Evolutionary conservation across 768 basidiomycete species (phyloP), one percentile per base, ranked within the genome.

Genomic region (Coprinopsis marcescibilis): DNA sequence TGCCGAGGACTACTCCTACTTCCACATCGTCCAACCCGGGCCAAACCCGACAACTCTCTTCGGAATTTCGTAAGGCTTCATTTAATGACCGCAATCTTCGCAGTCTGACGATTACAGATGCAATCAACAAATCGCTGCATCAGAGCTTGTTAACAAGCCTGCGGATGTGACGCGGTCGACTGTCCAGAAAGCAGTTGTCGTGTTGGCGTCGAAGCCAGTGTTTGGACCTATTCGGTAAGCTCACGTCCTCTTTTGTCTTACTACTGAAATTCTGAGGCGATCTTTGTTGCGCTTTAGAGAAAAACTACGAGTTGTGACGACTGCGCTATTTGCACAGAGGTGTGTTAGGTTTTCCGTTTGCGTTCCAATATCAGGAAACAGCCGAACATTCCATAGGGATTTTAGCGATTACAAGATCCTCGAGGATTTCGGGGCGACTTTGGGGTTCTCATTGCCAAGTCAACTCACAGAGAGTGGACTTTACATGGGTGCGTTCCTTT

Each of bases 111-210:
- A 20, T 2, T 40, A 8, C 48, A 93, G 90, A 56, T 95, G 94
- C 61, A 97, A 98, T 57, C 90, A 94, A 40, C 96, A 99, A 69
- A 91, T 99, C 26, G 71, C 89, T 8, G 72, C 93, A 1, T 75
- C 84, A 0, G 73, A 82, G 19, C 73, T 99, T 23, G 69, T 91
- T 3, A 83, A 87, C 38, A 86, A 84, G 59, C 76, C 80, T 30
- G 70, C 78, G 2, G 94, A 96, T 52, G 89, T 98, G 14, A 98
- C 96, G 3, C 82, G 96, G 13, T 91, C 88, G 3, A 98, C 85
- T 7, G 96, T 99, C 0, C 96, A 99, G 64, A 99, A 98, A 61
- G 94, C 96, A 0, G 89, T 99, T 2, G 91, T 98, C 0, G 89
- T 99, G 2, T 72, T 99, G 27, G 93, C 91, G 3, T 80, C 85